phyloP scores from a whole-genome alignment of 176 grass and related monocot genomes.

The Metroxylon sagu region DNA sequence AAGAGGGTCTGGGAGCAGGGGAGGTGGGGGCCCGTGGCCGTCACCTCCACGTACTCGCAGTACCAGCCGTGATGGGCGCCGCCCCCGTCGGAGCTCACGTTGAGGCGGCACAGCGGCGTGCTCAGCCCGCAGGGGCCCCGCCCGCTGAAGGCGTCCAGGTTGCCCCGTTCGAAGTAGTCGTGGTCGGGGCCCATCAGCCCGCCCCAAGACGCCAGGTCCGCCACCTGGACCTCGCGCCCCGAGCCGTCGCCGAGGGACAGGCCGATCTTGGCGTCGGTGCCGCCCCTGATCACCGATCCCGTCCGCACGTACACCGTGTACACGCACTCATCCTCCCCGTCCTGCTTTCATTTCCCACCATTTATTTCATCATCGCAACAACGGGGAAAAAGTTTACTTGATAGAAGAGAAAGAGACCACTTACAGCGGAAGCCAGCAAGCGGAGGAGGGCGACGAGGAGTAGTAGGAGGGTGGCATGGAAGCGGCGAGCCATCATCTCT shows the following conservation, averaged over 20 bases:
- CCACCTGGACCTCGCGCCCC: conserved; percentile 10
- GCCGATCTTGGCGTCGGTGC: conserved; percentile 23
- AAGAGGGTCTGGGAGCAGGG: conserved; percentile 20
- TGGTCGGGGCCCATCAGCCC: conserved; percentile 20
- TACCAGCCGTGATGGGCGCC: conserved; percentile 42
- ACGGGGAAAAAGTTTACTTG: too few species aligned
- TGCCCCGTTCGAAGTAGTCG: conserved; percentile 34
- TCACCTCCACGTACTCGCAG: conserved; percentile 25
- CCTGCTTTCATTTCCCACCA: neutral
- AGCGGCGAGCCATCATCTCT: neutral
- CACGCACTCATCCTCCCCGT: conserved; percentile 23
- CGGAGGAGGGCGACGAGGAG: neutral
- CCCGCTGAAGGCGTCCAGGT: conserved; percentile 33
- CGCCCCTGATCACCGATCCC: conserved; percentile 19
- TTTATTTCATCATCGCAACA: too few species aligned
- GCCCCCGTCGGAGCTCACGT: conserved; percentile 35
- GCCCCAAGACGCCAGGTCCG: conserved; percentile 23
- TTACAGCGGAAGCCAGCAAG: neutral
- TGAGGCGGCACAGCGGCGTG: conserved; percentile 25
- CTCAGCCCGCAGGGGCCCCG: conserved; percentile 7
- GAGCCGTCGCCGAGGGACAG: conserved; percentile 19
- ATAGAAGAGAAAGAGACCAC: too few species aligned
- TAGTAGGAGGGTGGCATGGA: too few species aligned
- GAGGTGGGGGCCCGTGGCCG: conserved; percentile 19
- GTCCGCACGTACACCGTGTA: conserved; percentile 30